These are phyloP conservation scores for Backusella luteola DNA, from an alignment of 192 early-diverging fungal species.

Conservation along the genomic window DNA sequence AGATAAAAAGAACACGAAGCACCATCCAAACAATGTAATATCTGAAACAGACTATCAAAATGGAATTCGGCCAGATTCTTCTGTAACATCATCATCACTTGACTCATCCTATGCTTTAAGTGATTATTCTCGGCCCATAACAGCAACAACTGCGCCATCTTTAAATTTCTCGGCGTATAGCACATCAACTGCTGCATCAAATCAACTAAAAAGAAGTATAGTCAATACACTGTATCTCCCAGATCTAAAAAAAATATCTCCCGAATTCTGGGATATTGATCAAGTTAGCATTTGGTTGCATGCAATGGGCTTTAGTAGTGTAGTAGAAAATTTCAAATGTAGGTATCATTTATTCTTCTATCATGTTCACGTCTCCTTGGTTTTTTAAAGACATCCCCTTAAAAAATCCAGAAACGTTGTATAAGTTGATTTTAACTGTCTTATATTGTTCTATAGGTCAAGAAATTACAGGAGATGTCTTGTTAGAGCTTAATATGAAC, in stretches of 20 bases:
- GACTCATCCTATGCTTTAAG: neutral
- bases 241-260: neutral
- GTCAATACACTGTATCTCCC: neutral
- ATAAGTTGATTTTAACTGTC: neutral
- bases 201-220: neutral
- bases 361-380: neutral
- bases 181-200: neutral
- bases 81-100: constrained; percentile 4
- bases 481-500: constrained; percentile 60
- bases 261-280: constrained; percentile 27
- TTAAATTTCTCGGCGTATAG: neutral
- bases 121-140: neutral
- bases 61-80: neutral
- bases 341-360: neutral
- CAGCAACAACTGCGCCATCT: neutral
- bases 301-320: constrained; percentile 22
- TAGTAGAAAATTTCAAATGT: constrained; percentile 18
- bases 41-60: neutral
- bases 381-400: neutral
- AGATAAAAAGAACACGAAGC: neutral
- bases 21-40: neutral
- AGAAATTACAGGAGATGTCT: constrained; percentile 62
- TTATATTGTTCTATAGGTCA: constrained; percentile 45
- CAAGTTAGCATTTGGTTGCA: constrained; percentile 28
- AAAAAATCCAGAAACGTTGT: neutral